phyloP scores from a whole-genome alignment of 257 asterid genomes.

The Solanum pimpinellifolium region DNA sequence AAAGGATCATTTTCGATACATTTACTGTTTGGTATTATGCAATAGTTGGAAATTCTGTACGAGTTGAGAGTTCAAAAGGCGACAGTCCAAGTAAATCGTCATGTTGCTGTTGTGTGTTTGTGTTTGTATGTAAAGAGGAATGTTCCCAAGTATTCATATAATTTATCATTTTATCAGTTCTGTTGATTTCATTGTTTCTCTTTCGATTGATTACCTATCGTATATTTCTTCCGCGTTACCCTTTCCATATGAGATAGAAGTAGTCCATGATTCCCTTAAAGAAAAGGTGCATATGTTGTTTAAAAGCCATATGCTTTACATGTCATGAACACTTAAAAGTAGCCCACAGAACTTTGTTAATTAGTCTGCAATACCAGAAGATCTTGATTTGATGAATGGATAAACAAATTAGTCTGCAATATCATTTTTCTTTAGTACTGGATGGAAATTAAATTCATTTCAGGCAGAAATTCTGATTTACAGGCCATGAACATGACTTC shows the following conservation, averaged over 20 bases:
- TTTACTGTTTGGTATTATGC: background rate
- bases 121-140: background rate
- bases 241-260: background rate
- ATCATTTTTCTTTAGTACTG: background rate
- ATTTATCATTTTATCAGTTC: background rate
- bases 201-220: background rate
- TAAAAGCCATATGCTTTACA: background rate
- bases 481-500: constrained; percentile 49
- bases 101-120: background rate
- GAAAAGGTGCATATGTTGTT: background rate
- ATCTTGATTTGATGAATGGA: background rate
- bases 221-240: background rate
- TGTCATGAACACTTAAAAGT: background rate
- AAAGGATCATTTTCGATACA: background rate
- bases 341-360: background rate
- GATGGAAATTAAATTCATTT: background rate
- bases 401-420: background rate
- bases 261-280: background rate
- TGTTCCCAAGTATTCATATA: background rate
- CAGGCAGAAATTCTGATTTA: background rate
- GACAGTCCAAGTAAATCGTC: background rate
- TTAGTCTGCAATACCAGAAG: background rate
- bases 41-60: background rate
- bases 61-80: background rate
- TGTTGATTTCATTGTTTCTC: background rate